Evolutionary conservation across 139 green algal species (phyloP).

Genomic region (Haematococcus lacustris): DNA sequence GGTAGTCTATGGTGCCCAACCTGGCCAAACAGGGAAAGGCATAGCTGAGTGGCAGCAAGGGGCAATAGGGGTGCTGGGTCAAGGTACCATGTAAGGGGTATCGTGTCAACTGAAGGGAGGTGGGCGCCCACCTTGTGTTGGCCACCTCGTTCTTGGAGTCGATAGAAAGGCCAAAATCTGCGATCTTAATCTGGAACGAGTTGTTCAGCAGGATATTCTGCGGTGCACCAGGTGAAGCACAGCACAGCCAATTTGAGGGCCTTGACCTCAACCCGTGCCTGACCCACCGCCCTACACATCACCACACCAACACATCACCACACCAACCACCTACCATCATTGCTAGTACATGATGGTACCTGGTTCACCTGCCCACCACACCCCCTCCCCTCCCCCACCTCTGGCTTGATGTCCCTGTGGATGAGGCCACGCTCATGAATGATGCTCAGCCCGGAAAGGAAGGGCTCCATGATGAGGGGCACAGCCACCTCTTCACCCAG

Average conservation of each 20-base stretch:
- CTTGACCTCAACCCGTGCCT: no score
- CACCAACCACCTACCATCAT: no score
- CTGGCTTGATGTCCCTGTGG: conserved; percentile 95
- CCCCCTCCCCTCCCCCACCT: no score
- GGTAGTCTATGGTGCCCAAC: conserved; percentile 64
- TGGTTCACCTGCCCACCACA: no score
- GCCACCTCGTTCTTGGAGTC: conserved; percentile 44
- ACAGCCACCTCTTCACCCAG: conserved; percentile 39
- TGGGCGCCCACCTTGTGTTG: conserved; percentile 21
- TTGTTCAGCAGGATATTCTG: conserved; percentile 86
- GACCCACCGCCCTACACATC: no score
- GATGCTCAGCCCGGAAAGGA: conserved; percentile 34
- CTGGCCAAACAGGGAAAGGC: conserved; percentile 16
- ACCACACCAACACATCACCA: no score
- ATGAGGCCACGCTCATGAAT: conserved; percentile 71
- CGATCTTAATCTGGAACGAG: conserved; percentile 56
- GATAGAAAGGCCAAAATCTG: conserved; percentile 62
- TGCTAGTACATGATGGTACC: no score
- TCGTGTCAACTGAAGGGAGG: neutral
- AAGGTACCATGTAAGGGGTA: neutral
- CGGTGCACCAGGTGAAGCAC: no score
- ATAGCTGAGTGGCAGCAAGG: neutral
- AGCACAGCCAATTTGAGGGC: no score
- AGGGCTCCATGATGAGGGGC: conserved; percentile 47
- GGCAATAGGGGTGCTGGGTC: neutral